phyloP scores from a whole-genome alignment of 495 filamentous ascomycete species.

The Hypomontagnella monticulosa region DNA sequence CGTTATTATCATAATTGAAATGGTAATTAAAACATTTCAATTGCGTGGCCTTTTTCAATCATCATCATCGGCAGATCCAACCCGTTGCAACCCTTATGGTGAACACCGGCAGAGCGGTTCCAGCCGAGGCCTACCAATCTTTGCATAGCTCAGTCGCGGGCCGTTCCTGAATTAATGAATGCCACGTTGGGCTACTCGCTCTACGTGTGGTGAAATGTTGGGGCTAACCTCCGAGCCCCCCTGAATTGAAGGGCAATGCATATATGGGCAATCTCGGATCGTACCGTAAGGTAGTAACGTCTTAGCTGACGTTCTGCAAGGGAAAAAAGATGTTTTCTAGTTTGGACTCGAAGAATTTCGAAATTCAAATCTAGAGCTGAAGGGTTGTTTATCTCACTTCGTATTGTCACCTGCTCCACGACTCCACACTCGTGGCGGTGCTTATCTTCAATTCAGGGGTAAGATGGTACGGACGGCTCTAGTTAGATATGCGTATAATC shows the following conservation, averaged over 20 bases:
- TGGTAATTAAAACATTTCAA: constrained; percentile 27
- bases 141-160: constrained; percentile 25
- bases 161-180: constrained; percentile 39
- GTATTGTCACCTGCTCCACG: constrained; percentile 26
- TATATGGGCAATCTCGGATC: constrained; percentile 29
- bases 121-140: constrained; percentile 25
- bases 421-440: constrained; percentile 39
- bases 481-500: constrained; percentile 29
- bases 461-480: constrained; percentile 11
- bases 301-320: background rate
- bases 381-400: constrained; percentile 9
- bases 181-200: constrained; percentile 22
- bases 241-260: constrained; percentile 12
- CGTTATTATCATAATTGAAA: constrained; percentile 5
- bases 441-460: constrained; percentile 39
- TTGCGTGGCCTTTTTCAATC: constrained; percentile 38
- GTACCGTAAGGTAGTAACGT: constrained; percentile 27
- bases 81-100: constrained; percentile 8
- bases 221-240: constrained; percentile 22
- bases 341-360: background rate
- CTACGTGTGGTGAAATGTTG: constrained; percentile 28
- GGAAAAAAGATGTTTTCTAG: background rate
- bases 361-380: background rate
- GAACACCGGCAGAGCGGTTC: constrained; percentile 34
- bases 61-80: constrained; percentile 33